phyloP scores from a whole-genome alignment of 1,284 basidiomycete species.

The Austroboletus niveus region DNA sequence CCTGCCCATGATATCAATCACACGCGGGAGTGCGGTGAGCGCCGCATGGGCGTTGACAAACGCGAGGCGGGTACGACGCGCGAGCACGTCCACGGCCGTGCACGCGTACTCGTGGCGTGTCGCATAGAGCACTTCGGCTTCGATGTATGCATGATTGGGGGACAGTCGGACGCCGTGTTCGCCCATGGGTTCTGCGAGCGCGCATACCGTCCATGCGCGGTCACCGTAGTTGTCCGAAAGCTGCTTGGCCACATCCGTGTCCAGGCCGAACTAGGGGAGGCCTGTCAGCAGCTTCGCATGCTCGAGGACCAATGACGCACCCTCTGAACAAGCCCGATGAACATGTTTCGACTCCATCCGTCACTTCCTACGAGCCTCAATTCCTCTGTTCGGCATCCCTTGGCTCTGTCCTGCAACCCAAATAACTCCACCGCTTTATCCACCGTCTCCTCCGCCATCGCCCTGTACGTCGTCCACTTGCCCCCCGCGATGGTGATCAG shows the following conservation, averaged over 20 bases:
- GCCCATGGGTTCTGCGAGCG: conserved; percentile 78
- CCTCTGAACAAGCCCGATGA: conserved; percentile 92
- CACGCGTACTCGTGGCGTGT: conserved; percentile 89
- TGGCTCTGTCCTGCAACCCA: conserved; percentile 54
- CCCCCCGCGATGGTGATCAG: conserved; percentile 95
- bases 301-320: conserved; percentile 38
- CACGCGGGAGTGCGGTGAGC: conserved; percentile 79
- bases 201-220: conserved; percentile 92
- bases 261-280: conserved; percentile 69
- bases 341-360: conserved; percentile 95
- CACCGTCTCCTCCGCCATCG: conserved; percentile 93
- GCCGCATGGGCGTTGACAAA: conserved; percentile 93
- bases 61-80: conserved; percentile 85
- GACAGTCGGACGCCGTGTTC: conserved; percentile 9
- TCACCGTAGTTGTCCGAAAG: conserved; percentile 95
- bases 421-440: conserved; percentile 86
- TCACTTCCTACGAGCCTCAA: conserved; percentile 91
- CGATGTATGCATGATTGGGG: conserved; percentile 50
- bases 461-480: conserved; percentile 98
- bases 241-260: conserved; percentile 92
- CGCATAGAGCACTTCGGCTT: conserved; percentile 93
- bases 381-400: conserved; percentile 77
- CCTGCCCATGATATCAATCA: conserved; percentile 89
- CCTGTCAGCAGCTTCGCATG: neutral
- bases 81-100: conserved; percentile 89